These are phyloP conservation scores for Phyllosticta paracitricarpa DNA, from an alignment of 2,329 filamentous ascomycete genomes.

Conservation along the genomic window DNA sequence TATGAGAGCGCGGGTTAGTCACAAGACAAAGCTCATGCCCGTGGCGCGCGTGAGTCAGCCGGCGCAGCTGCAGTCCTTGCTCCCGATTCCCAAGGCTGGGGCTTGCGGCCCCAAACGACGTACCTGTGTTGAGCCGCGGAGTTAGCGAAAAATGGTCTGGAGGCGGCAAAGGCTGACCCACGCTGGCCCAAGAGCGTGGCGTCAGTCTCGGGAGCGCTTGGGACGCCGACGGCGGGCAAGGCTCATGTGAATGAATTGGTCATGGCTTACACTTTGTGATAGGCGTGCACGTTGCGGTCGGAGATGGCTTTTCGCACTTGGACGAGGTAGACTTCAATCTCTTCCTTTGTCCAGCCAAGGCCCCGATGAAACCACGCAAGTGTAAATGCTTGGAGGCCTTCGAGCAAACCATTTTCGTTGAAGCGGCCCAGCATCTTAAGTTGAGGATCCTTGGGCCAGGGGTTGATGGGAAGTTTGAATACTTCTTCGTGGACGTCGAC, in stretches of 20 bases:
- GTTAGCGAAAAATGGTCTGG: conserved; percentile 3
- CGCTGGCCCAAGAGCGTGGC: background rate
- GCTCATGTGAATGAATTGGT: background rate
- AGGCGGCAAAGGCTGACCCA: background rate
- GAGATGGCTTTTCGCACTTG: conserved; percentile 30
- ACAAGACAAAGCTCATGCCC: background rate
- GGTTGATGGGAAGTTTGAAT: conserved; percentile 43
- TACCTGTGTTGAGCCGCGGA: conserved; percentile 10
- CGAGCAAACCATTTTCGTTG: conserved; percentile 37
- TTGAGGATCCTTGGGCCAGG: conserved; percentile 40
- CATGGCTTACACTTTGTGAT: conserved; percentile 31
- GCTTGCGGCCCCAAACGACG: conserved; percentile 13
- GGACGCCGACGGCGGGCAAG: background rate
- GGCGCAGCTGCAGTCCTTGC: background rate
- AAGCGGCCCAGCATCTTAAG: conserved; percentile 41
- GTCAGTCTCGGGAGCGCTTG: background rate
- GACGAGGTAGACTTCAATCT: conserved; percentile 37
- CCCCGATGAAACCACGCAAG: conserved; percentile 34
- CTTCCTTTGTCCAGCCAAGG: conserved; percentile 33
- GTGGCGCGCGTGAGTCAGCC: background rate
- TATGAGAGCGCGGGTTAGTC: background rate
- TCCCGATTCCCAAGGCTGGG: conserved; percentile 1
- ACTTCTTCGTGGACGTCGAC: conserved; percentile 45
- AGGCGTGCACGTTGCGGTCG: conserved; percentile 31
- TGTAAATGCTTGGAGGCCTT: conserved; percentile 35